These are phyloP conservation scores for Talaromyces sp. DNA, from an alignment of 2,329 filamentous ascomycete species.

Conservation along the genomic window DNA sequence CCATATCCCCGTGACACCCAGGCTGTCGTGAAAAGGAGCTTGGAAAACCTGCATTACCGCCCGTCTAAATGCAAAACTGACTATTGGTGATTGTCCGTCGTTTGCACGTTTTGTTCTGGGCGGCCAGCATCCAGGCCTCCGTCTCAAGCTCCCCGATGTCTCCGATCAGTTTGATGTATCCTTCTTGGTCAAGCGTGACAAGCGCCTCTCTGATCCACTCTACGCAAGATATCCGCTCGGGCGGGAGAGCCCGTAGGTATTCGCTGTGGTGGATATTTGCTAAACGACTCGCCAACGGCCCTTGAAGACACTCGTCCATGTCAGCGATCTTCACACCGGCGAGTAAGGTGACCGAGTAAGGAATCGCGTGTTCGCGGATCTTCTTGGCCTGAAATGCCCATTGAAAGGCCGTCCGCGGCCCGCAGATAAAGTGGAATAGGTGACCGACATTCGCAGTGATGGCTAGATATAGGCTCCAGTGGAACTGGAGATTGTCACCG, in stretches of 20 bases:
- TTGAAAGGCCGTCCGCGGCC: conserved; percentile 2
- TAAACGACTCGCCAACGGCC: conserved; percentile 13
- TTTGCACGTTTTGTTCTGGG: not conserved
- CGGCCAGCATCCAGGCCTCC: conserved; percentile 39
- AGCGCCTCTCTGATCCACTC: conserved; percentile 21
- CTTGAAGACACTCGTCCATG: conserved; percentile 14
- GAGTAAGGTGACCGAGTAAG: conserved; percentile 9
- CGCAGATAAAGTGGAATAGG: conserved; percentile 16
- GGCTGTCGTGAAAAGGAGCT: not conserved
- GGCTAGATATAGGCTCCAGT: conserved; percentile 21
- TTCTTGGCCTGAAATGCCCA: conserved; percentile 15
- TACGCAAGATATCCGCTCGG: conserved; percentile 14
- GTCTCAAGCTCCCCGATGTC: conserved; percentile 14
- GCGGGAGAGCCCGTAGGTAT: conserved; percentile 17
- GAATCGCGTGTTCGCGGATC: conserved; percentile 1
- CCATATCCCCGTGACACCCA: not conserved
- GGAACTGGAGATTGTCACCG: conserved; percentile 13
- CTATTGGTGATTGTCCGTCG: not conserved
- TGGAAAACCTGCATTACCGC: not conserved
- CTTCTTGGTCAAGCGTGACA: conserved; percentile 19
- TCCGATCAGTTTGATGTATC: conserved; percentile 15
- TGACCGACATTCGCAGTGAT: conserved; percentile 8
- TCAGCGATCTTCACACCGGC: conserved; percentile 17
- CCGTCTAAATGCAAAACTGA: not conserved
- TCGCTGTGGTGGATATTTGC: conserved; percentile 12